phyloP scores from a whole-genome alignment of 345 rosid genomes.

The Firmiana major region DNA sequence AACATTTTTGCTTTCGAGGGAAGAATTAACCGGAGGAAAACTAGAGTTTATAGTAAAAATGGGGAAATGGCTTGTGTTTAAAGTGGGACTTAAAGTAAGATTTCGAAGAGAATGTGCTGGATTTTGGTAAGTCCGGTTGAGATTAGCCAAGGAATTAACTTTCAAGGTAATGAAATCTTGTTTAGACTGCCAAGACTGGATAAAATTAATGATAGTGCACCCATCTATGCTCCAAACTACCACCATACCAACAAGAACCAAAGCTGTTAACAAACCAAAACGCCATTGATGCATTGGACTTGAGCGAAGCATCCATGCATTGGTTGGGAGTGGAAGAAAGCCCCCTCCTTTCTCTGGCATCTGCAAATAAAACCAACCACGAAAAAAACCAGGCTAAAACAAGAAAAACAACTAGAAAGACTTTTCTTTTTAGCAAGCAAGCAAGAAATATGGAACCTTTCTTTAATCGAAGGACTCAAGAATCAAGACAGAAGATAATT shows the following conservation, averaged over 20 bases:
- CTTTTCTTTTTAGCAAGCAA: neutral
- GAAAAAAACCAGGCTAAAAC: neutral
- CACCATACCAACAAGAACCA: conserved; percentile 57
- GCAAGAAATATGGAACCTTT: neutral
- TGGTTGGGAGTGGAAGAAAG: conserved; percentile 26
- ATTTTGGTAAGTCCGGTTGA: neutral
- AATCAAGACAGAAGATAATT: neutral
- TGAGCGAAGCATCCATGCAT: conserved; percentile 33
- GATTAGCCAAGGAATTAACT: conserved; percentile 8
- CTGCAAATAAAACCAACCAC: conserved; percentile 23
- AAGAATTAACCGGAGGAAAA: conserved; percentile 1
- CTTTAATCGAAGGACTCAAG: neutral
- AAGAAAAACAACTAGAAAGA: neutral
- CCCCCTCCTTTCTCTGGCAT: conserved; percentile 63
- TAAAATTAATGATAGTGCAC: conserved; percentile 42
- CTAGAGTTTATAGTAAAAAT: conserved; percentile 6
- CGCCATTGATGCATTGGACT: conserved; percentile 63
- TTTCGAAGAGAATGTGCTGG: conserved; percentile 6
- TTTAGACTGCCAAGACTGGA: conserved; percentile 56
- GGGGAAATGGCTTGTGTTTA: conserved; percentile 4
- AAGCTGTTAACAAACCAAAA: conserved; percentile 54
- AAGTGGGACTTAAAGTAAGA: neutral
- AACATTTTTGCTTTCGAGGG: conserved; percentile 14
- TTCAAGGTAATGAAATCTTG: conserved; percentile 25
- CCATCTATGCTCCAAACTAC: conserved; percentile 77